phyloP scores from a whole-genome alignment of 2,329 filamentous ascomycete species.

The Ophiostoma novo-ulmi region DNA sequence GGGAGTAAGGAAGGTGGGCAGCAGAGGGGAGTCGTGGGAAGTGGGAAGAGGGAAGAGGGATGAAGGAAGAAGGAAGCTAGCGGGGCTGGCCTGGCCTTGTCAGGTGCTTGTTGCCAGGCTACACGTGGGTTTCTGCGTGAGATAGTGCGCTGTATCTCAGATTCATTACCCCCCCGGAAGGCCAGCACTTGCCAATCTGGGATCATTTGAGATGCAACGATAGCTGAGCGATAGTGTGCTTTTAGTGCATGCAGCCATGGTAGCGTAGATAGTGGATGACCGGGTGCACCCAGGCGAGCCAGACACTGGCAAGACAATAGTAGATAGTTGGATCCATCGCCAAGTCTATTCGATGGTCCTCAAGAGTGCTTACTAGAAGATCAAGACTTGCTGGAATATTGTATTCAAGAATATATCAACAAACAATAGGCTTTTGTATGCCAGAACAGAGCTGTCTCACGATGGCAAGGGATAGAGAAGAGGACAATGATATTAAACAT shows the following conservation, averaged over 20 bases:
- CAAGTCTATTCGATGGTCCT: neutral
- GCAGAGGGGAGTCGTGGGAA: neutral
- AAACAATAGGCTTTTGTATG: neutral
- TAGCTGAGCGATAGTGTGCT: conserved; percentile 2
- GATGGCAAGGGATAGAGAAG: neutral
- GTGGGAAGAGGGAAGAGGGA: too few species aligned
- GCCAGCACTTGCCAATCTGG: neutral
- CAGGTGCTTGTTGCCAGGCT: conserved; percentile 2
- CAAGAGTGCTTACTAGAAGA: neutral
- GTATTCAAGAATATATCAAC: neutral
- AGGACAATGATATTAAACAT: neutral
- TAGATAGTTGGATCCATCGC: neutral
- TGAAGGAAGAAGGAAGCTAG: neutral
- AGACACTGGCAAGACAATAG: neutral
- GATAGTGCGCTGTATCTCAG: neutral
- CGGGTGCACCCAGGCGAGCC: neutral
- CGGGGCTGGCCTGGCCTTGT: neutral
- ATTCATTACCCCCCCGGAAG: neutral
- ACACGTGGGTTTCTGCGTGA: neutral
- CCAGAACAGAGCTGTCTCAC: neutral
- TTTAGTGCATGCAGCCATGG: neutral
- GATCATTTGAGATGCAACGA: neutral
- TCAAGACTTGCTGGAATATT: neutral
- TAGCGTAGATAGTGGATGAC: neutral
- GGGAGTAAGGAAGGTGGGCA: neutral